Conservation (phyloP, 306 rosid species). For the Cucumis cinereus region DNA sequence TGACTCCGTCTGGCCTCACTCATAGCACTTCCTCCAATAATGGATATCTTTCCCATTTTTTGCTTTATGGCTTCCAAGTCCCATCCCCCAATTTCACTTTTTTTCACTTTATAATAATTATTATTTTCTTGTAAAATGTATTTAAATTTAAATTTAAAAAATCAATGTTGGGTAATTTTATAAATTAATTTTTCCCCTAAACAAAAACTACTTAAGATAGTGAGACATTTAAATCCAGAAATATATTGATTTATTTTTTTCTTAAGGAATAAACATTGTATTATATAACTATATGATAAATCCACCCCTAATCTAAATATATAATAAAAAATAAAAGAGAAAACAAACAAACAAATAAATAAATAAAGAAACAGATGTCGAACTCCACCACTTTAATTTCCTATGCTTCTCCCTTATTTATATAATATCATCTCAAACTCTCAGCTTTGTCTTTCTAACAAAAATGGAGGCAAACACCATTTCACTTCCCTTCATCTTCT, state of each 20-base stretch:
- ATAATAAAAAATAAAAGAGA: no score
- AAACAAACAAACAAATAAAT: no score
- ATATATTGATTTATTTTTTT: no score
- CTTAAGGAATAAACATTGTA: no score
- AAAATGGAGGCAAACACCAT: conserved; percentile 29
- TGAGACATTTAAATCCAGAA: no score
- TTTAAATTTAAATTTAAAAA: not conserved
- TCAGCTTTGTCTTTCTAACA: not conserved
- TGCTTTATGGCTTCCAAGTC: not conserved
- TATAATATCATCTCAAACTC: not conserved
- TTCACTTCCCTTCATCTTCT: conserved; percentile 12
- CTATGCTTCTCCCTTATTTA: not conserved
- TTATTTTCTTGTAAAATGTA: not conserved
- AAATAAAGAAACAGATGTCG: not conserved
- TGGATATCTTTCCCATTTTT: not conserved
- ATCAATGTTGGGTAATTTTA: no score
- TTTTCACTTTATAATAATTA: not conserved
- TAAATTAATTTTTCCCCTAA: no score
- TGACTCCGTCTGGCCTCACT: not conserved
- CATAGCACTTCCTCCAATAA: conserved; percentile 2
- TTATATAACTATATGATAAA: no score
- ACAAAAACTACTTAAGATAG: no score
- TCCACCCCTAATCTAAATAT: no score
- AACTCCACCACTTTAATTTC: not conserved
- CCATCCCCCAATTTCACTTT: not conserved